Evolutionary conservation across 257 asterid species (phyloP).

Genomic region (Fraxinus excelsior): DNA sequence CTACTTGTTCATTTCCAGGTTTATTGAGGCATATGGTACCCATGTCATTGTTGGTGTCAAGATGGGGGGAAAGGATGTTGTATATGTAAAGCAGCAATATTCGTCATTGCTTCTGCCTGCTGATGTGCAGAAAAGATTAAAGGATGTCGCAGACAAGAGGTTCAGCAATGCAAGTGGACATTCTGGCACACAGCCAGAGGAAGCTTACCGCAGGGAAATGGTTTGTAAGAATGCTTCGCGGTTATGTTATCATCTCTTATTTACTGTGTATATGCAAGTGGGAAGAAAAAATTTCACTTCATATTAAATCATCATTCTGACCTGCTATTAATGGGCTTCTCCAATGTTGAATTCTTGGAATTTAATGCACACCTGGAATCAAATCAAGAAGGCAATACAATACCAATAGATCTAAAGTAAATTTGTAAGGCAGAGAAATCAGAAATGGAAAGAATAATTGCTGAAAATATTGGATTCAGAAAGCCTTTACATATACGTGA

Average conservation of each 20-base stretch:
- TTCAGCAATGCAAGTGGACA: constrained; percentile 51
- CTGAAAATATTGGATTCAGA: neutral
- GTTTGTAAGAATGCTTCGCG: constrained; percentile 38
- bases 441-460: neutral
- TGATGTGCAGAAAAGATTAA: constrained; percentile 65
- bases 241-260: constrained; percentile 15
- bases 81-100: constrained; percentile 69
- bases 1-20: constrained; percentile 40
- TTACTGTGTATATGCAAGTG: neutral
- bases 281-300: neutral
- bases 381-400: neutral
- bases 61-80: constrained; percentile 82
- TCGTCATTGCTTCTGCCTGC: constrained; percentile 60
- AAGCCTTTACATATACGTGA: too few species aligned
- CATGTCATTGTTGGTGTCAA: constrained; percentile 82
- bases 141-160: constrained; percentile 79
- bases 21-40: constrained; percentile 75
- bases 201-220: constrained; percentile 41
- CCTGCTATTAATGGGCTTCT: neutral
- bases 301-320: neutral
- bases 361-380: constrained; percentile 21
- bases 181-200: constrained; percentile 37
- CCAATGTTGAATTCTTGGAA: neutral
- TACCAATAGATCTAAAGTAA: neutral
- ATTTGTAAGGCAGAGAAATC: neutral